Evolutionary conservation across 805 yeast species (phyloP).

Genomic region (Candida sanyiensis): DNA sequence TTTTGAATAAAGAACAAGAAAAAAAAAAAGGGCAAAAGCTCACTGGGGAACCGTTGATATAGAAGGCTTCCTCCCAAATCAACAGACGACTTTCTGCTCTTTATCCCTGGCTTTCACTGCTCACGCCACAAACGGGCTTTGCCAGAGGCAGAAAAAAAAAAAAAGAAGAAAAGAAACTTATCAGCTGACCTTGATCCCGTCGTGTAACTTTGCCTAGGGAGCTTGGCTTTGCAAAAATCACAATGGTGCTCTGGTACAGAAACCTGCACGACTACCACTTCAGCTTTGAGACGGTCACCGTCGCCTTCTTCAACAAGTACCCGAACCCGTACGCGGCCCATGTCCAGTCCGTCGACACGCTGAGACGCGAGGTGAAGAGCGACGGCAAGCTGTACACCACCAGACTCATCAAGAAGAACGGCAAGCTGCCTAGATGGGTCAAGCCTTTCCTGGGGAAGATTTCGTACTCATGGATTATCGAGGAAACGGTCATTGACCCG

Average conservation of each 20-base stretch:
- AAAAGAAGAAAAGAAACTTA: too few species aligned
- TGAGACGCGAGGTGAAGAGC: slow-evolving; percentile 50
- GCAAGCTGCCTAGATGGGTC: slow-evolving; percentile 76
- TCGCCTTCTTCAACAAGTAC: slow-evolving; percentile 71
- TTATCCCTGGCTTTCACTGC: too few species aligned
- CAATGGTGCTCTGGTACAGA: slow-evolving; percentile 61
- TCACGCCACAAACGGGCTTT: too few species aligned
- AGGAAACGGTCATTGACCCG: slow-evolving; percentile 70
- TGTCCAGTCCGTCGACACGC: slow-evolving; percentile 77
- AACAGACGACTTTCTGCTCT: too few species aligned
- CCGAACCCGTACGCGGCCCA: slow-evolving; percentile 79
- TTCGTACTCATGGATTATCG: slow-evolving; percentile 76
- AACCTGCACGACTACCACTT: slow-evolving; percentile 51
- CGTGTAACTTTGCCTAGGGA: neutral
- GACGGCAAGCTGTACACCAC: slow-evolving; percentile 67
- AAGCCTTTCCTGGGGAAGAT: slow-evolving; percentile 67
- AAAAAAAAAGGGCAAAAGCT: too few species aligned
- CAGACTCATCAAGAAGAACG: slow-evolving; percentile 68
- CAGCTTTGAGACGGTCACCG: slow-evolving; percentile 66
- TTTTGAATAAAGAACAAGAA: too few species aligned
- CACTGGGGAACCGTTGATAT: too few species aligned
- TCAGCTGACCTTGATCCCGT: too few species aligned
- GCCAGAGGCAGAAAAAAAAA: too few species aligned
- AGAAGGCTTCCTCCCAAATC: too few species aligned
- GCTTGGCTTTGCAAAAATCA: too few species aligned